A percentile compares a stretch with the other conserved stretches of the same genome.
Evolutionary conservation across 768 basidiomycete genomes (phyloP).

Genomic region (Suillus ampliporus): DNA sequence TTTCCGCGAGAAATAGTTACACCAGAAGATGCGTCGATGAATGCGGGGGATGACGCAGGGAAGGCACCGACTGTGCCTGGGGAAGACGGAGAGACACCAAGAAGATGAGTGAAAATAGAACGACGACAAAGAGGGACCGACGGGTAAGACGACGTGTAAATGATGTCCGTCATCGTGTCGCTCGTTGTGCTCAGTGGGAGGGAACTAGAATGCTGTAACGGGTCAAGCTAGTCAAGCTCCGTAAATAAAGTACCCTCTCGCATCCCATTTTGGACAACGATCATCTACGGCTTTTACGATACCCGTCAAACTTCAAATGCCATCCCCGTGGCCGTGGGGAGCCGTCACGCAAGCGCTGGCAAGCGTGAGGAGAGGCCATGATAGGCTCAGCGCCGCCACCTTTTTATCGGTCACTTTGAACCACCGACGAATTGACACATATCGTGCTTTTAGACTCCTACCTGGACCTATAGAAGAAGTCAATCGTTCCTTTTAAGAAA

Average conservation of each 20-base stretch:
- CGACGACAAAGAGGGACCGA: slow-evolving; percentile 26
- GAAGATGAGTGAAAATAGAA: slow-evolving; percentile 39
- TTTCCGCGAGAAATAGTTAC: slow-evolving; percentile 60
- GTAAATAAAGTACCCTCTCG: too few species aligned
- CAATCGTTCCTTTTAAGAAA: too few species aligned
- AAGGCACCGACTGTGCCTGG: slow-evolving; percentile 46
- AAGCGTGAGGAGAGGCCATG: background rate
- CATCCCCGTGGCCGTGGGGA: background rate
- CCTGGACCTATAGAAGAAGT: too few species aligned
- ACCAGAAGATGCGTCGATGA: slow-evolving; percentile 69
- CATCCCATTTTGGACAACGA: too few species aligned
- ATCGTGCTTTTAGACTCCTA: too few species aligned
- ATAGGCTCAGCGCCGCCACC: too few species aligned
- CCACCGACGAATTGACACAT: too few species aligned
- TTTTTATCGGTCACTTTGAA: too few species aligned
- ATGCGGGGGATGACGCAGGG: slow-evolving; percentile 54
- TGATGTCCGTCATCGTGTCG: slow-evolving; percentile 23
- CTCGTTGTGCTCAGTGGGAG: slow-evolving; percentile 1
- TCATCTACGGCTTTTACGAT: slow-evolving; percentile 1
- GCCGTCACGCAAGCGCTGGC: background rate
- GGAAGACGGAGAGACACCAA: slow-evolving; percentile 22
- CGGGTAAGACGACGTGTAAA: slow-evolving; percentile 27
- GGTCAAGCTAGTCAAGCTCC: too few species aligned
- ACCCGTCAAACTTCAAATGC: background rate
- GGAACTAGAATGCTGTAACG: background rate